Evolutionary conservation across 371 early-diverging fungal genomes (phyloP).

Genomic region (Haplosporangium sp.): DNA sequence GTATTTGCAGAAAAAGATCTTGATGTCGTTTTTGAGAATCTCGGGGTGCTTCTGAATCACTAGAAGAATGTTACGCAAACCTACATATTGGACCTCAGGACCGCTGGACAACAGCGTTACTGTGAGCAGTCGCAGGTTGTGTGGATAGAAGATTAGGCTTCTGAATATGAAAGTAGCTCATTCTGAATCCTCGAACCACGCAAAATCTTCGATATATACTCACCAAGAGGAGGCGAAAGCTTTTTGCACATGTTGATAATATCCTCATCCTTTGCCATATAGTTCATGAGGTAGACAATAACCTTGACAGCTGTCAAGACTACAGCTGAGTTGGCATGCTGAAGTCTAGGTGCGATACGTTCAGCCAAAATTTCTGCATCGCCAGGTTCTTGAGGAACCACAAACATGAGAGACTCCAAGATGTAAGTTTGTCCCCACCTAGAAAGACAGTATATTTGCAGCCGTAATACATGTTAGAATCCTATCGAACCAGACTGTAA

Average conservation of each 20-base stretch:
- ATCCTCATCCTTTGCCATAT: constrained; percentile 83
- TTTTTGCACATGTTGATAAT: constrained; percentile 80
- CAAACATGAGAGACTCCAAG: constrained; percentile 90
- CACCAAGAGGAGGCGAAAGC: constrained; percentile 92
- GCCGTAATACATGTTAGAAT: constrained; percentile 9
- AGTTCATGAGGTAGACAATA: constrained; percentile 91
- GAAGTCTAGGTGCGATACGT: constrained; percentile 92
- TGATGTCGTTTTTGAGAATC: constrained; percentile 89
- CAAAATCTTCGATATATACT: neutral
- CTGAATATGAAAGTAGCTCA: neutral
- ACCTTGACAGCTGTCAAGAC: constrained; percentile 92
- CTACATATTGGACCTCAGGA: constrained; percentile 97
- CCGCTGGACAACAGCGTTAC: constrained; percentile 91
- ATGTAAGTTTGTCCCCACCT: constrained; percentile 97
- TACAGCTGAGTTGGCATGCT: constrained; percentile 97
- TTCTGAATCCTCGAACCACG: neutral
- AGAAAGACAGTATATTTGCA: neutral
- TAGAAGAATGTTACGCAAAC: constrained; percentile 94
- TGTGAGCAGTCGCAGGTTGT: constrained; percentile 23
- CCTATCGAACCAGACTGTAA: constrained; percentile 12
- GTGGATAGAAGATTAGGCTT: neutral
- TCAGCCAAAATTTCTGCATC: constrained; percentile 92
- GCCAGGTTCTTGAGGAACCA: constrained; percentile 81
- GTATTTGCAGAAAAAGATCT: constrained; percentile 98
- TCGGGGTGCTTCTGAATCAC: constrained; percentile 94